Conservation (phyloP, 192 early-diverging fungal species). For the Thoreauomyces humboldtii region DNA sequence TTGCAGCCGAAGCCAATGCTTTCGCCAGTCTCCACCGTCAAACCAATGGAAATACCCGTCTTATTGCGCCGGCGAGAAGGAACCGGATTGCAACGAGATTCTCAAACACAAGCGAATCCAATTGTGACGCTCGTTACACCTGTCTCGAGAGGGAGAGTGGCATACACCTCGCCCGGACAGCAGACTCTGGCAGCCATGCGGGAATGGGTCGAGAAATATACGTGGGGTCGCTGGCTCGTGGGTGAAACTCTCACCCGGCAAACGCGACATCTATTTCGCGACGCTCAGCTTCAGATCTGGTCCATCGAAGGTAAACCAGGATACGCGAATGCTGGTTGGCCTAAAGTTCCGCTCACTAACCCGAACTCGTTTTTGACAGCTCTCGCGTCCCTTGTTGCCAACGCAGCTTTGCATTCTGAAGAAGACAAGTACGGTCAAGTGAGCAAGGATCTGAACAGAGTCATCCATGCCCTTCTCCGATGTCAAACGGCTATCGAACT, state of each 20-base stretch:
- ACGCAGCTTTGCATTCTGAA: slow-evolving; percentile 1
- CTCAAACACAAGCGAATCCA: no score
- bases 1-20: no score
- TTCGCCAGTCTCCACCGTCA: no score
- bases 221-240: slow-evolving; percentile 16
- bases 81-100: no score
- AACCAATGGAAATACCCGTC: no score
- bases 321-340: background rate
- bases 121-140: no score
- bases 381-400: background rate
- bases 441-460: background rate
- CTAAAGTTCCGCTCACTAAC: background rate
- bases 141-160: no score
- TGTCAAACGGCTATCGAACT: slow-evolving; percentile 11
- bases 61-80: no score
- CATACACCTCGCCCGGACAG: slow-evolving; percentile 3
- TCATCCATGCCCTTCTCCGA: slow-evolving; percentile 11
- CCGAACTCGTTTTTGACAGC: background rate
- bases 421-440: slow-evolving; percentile 20
- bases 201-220: background rate
- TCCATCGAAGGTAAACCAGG: slow-evolving; percentile 24
- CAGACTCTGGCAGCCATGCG: slow-evolving; percentile 5
- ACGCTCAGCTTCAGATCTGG: slow-evolving; percentile 20
- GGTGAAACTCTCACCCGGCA: slow-evolving; percentile 16
- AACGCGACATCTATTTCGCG: slow-evolving; percentile 5